These are phyloP conservation scores for Cutaneotrichosporon mucoides DNA, from an alignment of 1,284 basidiomycete species.

Conservation along the genomic window DNA sequence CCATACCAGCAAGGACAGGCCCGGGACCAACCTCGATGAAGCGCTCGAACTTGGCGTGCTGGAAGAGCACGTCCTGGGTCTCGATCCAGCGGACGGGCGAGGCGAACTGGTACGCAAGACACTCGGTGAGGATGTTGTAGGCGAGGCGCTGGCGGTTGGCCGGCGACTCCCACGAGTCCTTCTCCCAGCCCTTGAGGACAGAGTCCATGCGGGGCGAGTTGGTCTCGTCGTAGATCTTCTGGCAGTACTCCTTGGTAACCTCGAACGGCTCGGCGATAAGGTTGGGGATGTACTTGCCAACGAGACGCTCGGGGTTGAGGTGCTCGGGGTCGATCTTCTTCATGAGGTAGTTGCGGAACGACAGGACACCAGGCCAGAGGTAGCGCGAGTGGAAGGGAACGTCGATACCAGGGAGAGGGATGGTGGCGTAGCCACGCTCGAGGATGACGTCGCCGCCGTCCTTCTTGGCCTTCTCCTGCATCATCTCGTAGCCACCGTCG, in stretches of 20 bases:
- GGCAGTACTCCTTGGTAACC: constrained; percentile 82
- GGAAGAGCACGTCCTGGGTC: constrained; percentile 93
- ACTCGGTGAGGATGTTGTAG: constrained; percentile 91
- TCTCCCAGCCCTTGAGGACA: constrained; percentile 88
- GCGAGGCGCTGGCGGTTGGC: constrained; percentile 87
- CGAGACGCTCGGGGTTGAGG: constrained; percentile 84
- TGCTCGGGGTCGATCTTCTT: constrained; percentile 94
- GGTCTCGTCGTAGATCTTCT: constrained; percentile 92
- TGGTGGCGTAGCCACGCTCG: constrained; percentile 93
- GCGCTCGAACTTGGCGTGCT: constrained; percentile 82
- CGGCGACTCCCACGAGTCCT: constrained; percentile 76
- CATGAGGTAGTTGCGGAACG: constrained; percentile 68
- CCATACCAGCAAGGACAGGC: constrained; percentile 93
- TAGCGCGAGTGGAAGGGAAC: constrained; percentile 98
- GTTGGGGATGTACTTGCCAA: constrained; percentile 96
- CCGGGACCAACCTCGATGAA: constrained; percentile 95
- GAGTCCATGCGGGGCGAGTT: constrained; percentile 88
- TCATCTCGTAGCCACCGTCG: constrained; percentile 71
- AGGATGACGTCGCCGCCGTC: constrained; percentile 75
- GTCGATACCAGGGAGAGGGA: constrained; percentile 94
- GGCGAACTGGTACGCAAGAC: constrained; percentile 86
- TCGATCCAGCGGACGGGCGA: constrained; percentile 98
- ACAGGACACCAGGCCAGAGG: constrained; percentile 97
- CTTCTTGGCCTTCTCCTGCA: constrained; percentile 68
- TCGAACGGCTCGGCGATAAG: constrained; percentile 92